Evolutionary conservation across 2,329 filamentous ascomycete genomes (phyloP).

Genomic region (Dothideomycetes sp.): DNA sequence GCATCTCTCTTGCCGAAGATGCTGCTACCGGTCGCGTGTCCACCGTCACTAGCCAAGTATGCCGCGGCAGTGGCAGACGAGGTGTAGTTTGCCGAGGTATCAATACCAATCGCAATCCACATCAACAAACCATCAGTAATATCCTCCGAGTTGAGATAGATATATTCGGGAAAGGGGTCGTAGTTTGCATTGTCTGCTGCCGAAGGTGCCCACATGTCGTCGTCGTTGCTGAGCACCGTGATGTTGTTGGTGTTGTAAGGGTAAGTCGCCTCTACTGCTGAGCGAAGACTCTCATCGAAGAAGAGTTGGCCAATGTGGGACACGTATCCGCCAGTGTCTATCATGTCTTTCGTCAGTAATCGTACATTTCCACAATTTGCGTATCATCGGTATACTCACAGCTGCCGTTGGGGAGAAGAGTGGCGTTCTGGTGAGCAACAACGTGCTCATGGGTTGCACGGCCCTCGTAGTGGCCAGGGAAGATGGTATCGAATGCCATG

Average conservation of each 20-base stretch:
- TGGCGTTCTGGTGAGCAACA: conserved; percentile 25
- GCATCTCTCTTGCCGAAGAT: too few relatives aligned
- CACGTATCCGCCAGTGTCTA: conserved; percentile 38
- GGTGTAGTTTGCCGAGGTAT: conserved; percentile 13
- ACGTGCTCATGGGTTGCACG: conserved; percentile 33
- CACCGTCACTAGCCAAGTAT: conserved; percentile 15
- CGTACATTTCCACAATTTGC: too few relatives aligned
- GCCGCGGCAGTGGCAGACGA: not conserved
- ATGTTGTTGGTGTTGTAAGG: conserved; percentile 36
- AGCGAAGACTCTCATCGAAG: conserved; percentile 50
- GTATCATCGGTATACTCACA: too few relatives aligned
- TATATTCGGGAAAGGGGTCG: conserved; percentile 49
- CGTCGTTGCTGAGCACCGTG: conserved; percentile 36
- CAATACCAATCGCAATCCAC: conserved; percentile 32
- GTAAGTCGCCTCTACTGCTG: conserved; percentile 34
- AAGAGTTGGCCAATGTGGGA: conserved; percentile 55
- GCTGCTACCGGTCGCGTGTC: conserved; percentile 12
- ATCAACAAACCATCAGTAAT: conserved; percentile 41
- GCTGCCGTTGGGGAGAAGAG: conserved; percentile 36
- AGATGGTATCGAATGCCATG: conserved; percentile 30
- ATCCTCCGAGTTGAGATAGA: conserved; percentile 43
- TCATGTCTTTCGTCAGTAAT: conserved; percentile 31
- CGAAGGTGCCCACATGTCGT: conserved; percentile 39
- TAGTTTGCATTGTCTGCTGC: conserved; percentile 38
- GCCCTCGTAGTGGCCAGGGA: conserved; percentile 34